These are phyloP conservation scores for Neurospora discreta DNA, from an alignment of 495 filamentous ascomycete genomes.

Conservation along the genomic window DNA sequence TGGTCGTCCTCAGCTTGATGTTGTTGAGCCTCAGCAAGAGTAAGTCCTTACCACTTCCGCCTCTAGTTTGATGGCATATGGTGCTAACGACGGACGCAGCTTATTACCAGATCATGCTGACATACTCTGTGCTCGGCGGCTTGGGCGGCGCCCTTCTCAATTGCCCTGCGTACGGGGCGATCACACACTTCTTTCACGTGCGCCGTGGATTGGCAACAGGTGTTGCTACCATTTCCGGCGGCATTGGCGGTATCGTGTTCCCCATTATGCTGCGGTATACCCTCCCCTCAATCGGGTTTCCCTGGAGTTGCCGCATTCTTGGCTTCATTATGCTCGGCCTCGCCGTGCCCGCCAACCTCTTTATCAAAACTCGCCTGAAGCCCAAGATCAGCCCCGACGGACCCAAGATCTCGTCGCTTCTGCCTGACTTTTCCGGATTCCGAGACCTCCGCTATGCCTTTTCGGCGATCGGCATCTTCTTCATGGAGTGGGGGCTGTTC, in stretches of 20 bases:
- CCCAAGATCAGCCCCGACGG: conserved; percentile 16
- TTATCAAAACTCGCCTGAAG: conserved; percentile 43
- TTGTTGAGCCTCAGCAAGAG: conserved; percentile 38
- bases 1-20: conserved; percentile 44
- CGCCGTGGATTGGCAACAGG: conserved; percentile 53
- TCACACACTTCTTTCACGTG: conserved; percentile 55
- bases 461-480: conserved; percentile 43
- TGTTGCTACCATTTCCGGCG: conserved; percentile 49
- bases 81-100: conserved; percentile 10
- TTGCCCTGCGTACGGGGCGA: conserved; percentile 45
- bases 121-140: conserved; percentile 46
- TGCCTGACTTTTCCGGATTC: conserved; percentile 45
- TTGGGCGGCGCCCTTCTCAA: conserved; percentile 47
- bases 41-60: conserved; percentile 7
- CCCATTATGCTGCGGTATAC: conserved; percentile 43
- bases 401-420: conserved; percentile 22
- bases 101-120: conserved; percentile 60
- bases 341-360: conserved; percentile 39
- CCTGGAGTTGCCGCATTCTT: conserved; percentile 47
- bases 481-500: conserved; percentile 41
- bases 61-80: neutral
- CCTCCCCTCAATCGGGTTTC: conserved; percentile 43
- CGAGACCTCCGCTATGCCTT: conserved; percentile 43
- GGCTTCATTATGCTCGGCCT: conserved; percentile 46
- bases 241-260: conserved; percentile 50